Base-by-base conservation (phyloP, 2,329 filamentous ascomycete genomes). In the Cladobotryum protrusum region DNA sequence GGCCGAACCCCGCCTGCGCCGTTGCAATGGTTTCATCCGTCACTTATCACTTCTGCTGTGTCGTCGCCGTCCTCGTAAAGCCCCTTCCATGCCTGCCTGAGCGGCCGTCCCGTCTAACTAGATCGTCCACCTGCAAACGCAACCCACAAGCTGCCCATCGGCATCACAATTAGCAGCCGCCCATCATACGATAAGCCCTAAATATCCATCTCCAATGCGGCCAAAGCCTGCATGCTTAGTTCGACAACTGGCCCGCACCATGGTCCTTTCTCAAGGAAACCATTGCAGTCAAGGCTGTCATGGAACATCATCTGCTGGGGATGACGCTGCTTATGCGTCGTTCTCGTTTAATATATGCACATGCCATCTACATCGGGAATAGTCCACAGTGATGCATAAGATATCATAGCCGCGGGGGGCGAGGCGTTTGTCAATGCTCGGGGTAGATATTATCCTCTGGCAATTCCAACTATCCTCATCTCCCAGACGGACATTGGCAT, bases 1-100 rank as follows among this genome's bases (percentile, higher is more conserved):
- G 33, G 37, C 36, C 49, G 47, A 39, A 51, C n/a, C 41, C 48
- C 49, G 33, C 39, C 40, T 44, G 49, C 49, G 49, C 49, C 49
- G 40, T 51, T 51, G 45, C 49, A 51, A 47, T 51, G 49, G 45
- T 40, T 47, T 47, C 45, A 24, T 45, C 34, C 46, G 17, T 43
- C 19, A 29, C 24, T 29, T 24, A n/a, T 43, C 49, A 45, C 39
- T 20, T 43, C 44, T 20, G 43, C 44, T 43, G 20, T 29, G 12
- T 43, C n/a, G 37, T 34, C 39, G 42, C 17, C 15, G 37, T 42
- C n/a, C 18, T n/a, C 15, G 37, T 14, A 15, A 19, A 42, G 2
- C 39, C 39, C 15, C 12, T 18, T 48, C 46, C 37, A 42, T 50
- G 45, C 20, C 44, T 47, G 44, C 44, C 44, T 43, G 33, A 29